Evolutionary conservation across 768 basidiomycete genomes (phyloP).

Genomic region (Calocybe gangraenosa): DNA sequence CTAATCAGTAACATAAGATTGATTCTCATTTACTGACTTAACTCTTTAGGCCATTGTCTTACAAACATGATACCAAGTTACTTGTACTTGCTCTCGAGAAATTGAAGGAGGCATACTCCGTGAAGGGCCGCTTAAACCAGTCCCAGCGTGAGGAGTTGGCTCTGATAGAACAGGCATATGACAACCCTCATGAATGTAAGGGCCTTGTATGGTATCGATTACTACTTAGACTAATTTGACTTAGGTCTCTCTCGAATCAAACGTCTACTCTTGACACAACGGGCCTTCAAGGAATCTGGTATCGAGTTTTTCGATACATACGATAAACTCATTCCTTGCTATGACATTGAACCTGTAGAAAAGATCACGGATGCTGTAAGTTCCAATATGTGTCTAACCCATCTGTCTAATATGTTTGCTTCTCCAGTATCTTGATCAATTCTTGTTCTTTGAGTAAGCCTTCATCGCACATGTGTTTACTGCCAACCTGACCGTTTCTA

Average conservation of each 20-base stretch:
- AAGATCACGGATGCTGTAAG: constrained; percentile 97
- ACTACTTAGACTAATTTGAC: neutral
- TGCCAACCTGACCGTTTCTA: constrained; percentile 16
- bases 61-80: constrained; percentile 98
- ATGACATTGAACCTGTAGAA: constrained; percentile 99
- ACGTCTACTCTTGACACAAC: constrained; percentile 91
- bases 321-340: constrained; percentile 97
- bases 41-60: constrained; percentile 74
- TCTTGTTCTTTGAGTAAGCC: constrained; percentile 88
- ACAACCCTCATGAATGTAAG: constrained; percentile 97
- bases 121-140: constrained; percentile 96
- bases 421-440: constrained; percentile 87
- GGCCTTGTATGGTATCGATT: neutral
- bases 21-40: neutral
- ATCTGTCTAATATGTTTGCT: constrained; percentile 13
- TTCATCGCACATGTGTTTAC: neutral
- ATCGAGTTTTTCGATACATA: constrained; percentile 98
- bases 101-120: constrained; percentile 97
- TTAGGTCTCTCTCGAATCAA: constrained; percentile 93
- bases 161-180: constrained; percentile 97
- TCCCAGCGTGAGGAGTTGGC: constrained; percentile 98
- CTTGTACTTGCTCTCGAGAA: constrained; percentile 96
- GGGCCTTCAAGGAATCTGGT: constrained; percentile 97
- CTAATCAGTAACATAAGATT: constrained; percentile 4
- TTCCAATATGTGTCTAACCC: constrained; percentile 10